Evolutionary conservation across 768 basidiomycete genomes (phyloP).

Genomic region (Leccinum incarnatum): DNA sequence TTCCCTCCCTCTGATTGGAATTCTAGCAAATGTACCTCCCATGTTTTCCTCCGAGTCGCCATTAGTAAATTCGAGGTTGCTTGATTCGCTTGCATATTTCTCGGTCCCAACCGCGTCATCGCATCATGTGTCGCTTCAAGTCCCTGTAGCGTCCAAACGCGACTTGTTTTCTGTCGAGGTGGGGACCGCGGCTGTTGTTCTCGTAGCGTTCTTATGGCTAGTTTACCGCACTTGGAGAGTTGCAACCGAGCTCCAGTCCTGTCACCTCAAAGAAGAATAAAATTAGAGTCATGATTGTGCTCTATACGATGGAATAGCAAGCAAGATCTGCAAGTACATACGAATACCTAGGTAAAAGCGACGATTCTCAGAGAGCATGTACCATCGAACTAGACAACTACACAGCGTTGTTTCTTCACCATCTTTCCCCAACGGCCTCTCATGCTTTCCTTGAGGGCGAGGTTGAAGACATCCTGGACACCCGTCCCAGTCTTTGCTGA

Average conservation of each 20-base stretch:
- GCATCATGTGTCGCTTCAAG: slow-evolving; percentile 9
- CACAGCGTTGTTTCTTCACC: slow-evolving; percentile 67
- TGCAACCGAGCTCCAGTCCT: slow-evolving; percentile 18
- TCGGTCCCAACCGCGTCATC: slow-evolving; percentile 9
- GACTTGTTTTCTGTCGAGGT: slow-evolving; percentile 35
- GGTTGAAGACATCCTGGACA: slow-evolving; percentile 88
- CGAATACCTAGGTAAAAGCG: slow-evolving; percentile 24
- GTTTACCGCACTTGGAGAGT: slow-evolving; percentile 25
- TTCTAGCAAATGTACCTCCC: slow-evolving; percentile 3
- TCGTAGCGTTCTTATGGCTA: slow-evolving; percentile 36
- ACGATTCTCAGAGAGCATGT: slow-evolving; percentile 5
- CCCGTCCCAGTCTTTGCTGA: slow-evolving; percentile 89
- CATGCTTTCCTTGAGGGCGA: slow-evolving; percentile 89
- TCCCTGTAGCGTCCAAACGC: slow-evolving; percentile 35
- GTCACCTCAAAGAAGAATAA: slow-evolving; percentile 27
- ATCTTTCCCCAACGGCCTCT: slow-evolving; percentile 74
- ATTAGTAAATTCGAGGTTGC: slow-evolving; percentile 22
- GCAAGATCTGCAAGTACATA: slow-evolving; percentile 28
- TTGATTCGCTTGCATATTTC: slow-evolving; percentile 18
- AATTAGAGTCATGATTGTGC: slow-evolving; percentile 3
- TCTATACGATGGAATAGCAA: slow-evolving; percentile 19
- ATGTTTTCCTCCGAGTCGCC: slow-evolving; percentile 18
- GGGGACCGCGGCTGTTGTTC: slow-evolving; percentile 33
- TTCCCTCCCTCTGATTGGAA: slow-evolving; percentile 5
- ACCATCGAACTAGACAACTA: slow-evolving; percentile 42